These are phyloP conservation scores for Phoenix dactylifera DNA, from an alignment of 176 grass and related monocot species.

Conservation along the genomic window DNA sequence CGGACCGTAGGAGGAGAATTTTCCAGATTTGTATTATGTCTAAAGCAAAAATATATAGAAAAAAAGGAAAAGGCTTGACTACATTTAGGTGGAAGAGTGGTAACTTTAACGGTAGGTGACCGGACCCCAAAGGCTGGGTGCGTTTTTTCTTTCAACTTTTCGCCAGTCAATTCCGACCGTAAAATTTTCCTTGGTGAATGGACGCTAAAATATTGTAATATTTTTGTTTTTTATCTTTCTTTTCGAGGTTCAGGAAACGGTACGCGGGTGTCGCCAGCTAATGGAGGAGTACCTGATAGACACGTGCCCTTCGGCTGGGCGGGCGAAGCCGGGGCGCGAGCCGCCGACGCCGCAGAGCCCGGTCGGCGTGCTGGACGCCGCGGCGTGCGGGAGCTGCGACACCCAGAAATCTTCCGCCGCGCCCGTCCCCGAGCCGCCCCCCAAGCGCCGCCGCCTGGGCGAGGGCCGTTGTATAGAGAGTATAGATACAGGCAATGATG, in stretches of 20 bases:
- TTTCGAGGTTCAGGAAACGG: conserved; percentile 24
- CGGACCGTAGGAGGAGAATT: no score
- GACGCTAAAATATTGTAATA: not conserved
- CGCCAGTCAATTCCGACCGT: conserved; percentile 24
- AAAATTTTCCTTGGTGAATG: not conserved
- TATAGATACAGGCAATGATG: conserved; percentile 19
- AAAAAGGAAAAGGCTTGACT: no score
- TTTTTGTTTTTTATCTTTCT: not conserved
- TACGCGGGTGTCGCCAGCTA: conserved; percentile 42
- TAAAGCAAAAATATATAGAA: no score
- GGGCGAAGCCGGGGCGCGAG: not conserved
- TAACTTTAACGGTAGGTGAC: not conserved
- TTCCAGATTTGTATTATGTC: no score
- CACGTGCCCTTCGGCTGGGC: conserved; percentile 24
- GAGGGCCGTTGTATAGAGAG: conserved; percentile 22
- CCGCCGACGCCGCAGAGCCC: conserved; percentile 20
- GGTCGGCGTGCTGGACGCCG: conserved; percentile 32
- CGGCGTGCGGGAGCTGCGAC: conserved; percentile 28
- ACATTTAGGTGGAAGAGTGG: no score
- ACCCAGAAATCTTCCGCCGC: conserved; percentile 9
- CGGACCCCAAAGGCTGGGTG: conserved; percentile 4
- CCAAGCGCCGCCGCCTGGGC: conserved; percentile 24
- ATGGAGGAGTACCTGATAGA: conserved; percentile 16
- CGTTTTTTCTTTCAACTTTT: conserved; percentile 9
- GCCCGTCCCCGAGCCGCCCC: conserved; percentile 3